Conservation (phyloP, 495 filamentous ascomycete species). For the Bacidia gigantensis region DNA sequence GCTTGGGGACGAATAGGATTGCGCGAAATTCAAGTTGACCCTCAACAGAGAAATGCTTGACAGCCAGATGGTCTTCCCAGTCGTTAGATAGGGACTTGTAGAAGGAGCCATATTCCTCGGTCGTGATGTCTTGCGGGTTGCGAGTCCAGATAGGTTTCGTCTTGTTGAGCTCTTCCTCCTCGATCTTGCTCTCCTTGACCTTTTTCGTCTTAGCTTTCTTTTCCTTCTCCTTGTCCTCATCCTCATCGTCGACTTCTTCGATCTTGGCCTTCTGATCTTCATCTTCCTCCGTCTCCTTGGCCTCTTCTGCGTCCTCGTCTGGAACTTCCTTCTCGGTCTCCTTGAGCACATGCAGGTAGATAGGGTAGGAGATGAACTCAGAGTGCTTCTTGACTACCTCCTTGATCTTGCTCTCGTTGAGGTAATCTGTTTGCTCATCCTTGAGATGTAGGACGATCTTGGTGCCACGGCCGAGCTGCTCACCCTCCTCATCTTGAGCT, state of each 20-base stretch:
- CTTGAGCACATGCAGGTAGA: conserved; percentile 98
- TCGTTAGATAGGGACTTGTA: conserved; percentile 99
- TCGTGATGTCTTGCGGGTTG: conserved; percentile 87
- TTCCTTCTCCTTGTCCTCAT: conserved; percentile 71
- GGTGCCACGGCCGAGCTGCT: conserved; percentile 83
- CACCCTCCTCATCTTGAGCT: conserved; percentile 76
- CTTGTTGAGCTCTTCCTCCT: conserved; percentile 99
- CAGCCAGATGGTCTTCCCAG: conserved; percentile 98
- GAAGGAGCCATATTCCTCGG: conserved; percentile 96
- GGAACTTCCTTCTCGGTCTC: conserved; percentile 98
- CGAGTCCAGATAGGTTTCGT: conserved; percentile 99
- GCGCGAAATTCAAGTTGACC: conserved; percentile 99
- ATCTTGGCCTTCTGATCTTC: conserved; percentile 68
- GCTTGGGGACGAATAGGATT: conserved; percentile 98
- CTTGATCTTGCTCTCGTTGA: conserved; percentile 98
- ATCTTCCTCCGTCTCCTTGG: conserved; percentile 41
- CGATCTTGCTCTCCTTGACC: conserved; percentile 94
- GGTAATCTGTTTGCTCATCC: conserved; percentile 97
- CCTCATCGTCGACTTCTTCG: conserved; percentile 70
- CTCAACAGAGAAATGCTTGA: conserved; percentile 99
- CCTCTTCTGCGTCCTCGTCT: conserved; percentile 84
- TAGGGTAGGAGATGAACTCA: conserved; percentile 99
- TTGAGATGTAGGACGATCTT: conserved; percentile 98
- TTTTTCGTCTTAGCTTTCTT: conserved; percentile 97
- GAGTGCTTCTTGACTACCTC: conserved; percentile 99